These are phyloP conservation scores for Aspergillus sp. DNA, from an alignment of 2,329 filamentous ascomycete genomes.

Conservation along the genomic window DNA sequence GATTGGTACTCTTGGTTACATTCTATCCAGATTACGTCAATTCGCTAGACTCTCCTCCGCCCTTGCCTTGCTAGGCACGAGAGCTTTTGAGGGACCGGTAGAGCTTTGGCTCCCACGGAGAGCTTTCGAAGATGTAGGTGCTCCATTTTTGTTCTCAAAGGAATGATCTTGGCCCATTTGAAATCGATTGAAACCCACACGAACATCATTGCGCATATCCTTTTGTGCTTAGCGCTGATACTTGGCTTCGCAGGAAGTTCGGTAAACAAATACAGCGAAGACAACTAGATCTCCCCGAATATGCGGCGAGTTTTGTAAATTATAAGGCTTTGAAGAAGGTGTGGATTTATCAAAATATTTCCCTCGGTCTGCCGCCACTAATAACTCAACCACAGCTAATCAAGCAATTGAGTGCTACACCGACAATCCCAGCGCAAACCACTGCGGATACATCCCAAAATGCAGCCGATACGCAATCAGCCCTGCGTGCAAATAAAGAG, in stretches of 20 bases:
- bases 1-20: no score
- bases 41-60: neutral
- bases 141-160: neutral
- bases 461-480: constrained; percentile 70
- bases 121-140: constrained; percentile 17
- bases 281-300: constrained; percentile 98
- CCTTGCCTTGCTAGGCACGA: neutral
- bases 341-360: constrained; percentile 1
- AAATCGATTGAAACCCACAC: no score
- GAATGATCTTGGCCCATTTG: neutral
- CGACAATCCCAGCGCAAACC: constrained; percentile 73
- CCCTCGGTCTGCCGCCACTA: constrained; percentile 7
- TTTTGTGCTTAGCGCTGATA: constrained; percentile 4
- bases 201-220: no score
- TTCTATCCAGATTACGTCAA: no score
- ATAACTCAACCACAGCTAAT: constrained; percentile 66
- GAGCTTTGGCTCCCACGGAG: constrained; percentile 5
- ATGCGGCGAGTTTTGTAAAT: constrained; percentile 98
- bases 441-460: constrained; percentile 41
- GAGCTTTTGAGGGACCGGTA: constrained; percentile 4
- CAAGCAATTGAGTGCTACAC: constrained; percentile 93
- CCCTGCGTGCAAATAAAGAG: constrained; percentile 92
- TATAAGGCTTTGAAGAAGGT: constrained; percentile 99
- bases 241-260: constrained; percentile 73
- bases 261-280: constrained; percentile 99